phyloP scores from a whole-genome alignment of 495 filamentous ascomycete genomes.

The Hyaloscypha bicolor region DNA sequence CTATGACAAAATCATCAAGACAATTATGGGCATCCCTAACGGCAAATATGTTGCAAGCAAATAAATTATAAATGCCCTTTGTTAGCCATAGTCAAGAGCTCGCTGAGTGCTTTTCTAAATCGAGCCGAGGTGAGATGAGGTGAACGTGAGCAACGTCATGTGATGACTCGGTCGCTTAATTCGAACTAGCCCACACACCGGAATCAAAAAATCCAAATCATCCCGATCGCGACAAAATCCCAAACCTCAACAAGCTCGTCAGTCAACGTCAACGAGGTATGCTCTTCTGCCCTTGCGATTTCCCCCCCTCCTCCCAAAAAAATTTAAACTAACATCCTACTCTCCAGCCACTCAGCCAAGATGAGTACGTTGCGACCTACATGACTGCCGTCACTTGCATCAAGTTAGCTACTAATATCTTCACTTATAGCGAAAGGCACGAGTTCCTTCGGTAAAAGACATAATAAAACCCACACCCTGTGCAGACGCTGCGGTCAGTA shows the following conservation, averaged over 20 bases:
- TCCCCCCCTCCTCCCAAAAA: too few relatives aligned
- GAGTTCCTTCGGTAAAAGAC: constrained; percentile 95
- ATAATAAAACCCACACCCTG: constrained; percentile 98
- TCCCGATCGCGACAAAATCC: neutral
- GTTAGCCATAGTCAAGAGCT: too few relatives aligned
- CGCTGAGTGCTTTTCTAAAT: too few relatives aligned
- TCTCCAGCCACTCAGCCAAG: constrained; percentile 53
- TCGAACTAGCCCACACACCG: too few relatives aligned
- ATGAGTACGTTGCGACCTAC: constrained; percentile 57
- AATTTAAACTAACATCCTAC: neutral
- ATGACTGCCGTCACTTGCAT: too few relatives aligned
- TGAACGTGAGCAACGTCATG: neutral
- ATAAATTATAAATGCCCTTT: too few relatives aligned
- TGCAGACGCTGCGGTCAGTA: constrained; percentile 99
- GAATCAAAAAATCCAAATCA: too few relatives aligned
- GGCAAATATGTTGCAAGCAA: too few relatives aligned
- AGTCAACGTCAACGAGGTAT: constrained; percentile 15
- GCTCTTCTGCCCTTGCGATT: neutral
- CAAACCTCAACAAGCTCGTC: neutral
- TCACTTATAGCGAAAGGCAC: constrained; percentile 73
- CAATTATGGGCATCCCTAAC: too few relatives aligned
- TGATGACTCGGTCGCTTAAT: neutral
- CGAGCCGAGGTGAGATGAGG: too few relatives aligned
- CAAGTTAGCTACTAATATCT: too few relatives aligned
- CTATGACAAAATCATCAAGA: too few relatives aligned